phyloP scores from a whole-genome alignment of 2,329 filamentous ascomycete species.

The Curvularia sp. region DNA sequence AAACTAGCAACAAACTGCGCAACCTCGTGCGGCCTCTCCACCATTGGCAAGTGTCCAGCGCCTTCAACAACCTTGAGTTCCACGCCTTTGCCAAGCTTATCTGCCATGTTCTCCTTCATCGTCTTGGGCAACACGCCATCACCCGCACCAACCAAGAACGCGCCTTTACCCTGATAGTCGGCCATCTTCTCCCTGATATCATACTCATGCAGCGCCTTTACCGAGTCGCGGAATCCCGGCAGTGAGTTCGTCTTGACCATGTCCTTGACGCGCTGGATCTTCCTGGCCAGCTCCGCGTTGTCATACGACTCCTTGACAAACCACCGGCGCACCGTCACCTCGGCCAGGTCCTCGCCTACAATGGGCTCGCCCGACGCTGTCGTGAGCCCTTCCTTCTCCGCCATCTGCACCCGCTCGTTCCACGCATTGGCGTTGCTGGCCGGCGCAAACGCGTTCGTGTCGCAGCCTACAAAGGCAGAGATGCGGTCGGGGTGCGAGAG shows the following conservation, averaged over 20 bases:
- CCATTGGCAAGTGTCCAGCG: conserved; percentile 85
- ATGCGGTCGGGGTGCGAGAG: conserved; percentile 69
- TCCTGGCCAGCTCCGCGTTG: conserved; percentile 55
- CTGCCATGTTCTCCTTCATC: conserved; percentile 76
- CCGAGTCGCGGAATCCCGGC: conserved; percentile 71
- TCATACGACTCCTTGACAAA: conserved; percentile 69
- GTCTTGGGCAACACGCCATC: conserved; percentile 79
- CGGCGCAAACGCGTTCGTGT: conserved; percentile 78
- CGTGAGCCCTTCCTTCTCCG: conserved; percentile 61
- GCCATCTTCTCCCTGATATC: conserved; percentile 67
- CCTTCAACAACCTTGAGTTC: conserved; percentile 71
- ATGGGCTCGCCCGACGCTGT: conserved; percentile 58
- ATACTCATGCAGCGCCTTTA: conserved; percentile 75
- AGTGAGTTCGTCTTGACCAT: conserved; percentile 76
- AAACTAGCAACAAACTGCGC: conserved; percentile 69
- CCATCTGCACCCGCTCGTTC: conserved; percentile 75
- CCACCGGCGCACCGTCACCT: conserved; percentile 77
- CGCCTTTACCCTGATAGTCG: conserved; percentile 63
- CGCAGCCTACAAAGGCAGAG: conserved; percentile 72
- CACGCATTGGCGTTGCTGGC: conserved; percentile 79
- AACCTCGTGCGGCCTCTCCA: conserved; percentile 74
- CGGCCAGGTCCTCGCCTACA: conserved; percentile 69
- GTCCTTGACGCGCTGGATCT: conserved; percentile 67
- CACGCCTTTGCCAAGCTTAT: conserved; percentile 53
- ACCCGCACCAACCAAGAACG: conserved; percentile 75